Evolutionary conservation across 768 basidiomycete species (phyloP), one percentile per base, ranked within the genome.

Genomic region (Tephrocybe sp.): DNA sequence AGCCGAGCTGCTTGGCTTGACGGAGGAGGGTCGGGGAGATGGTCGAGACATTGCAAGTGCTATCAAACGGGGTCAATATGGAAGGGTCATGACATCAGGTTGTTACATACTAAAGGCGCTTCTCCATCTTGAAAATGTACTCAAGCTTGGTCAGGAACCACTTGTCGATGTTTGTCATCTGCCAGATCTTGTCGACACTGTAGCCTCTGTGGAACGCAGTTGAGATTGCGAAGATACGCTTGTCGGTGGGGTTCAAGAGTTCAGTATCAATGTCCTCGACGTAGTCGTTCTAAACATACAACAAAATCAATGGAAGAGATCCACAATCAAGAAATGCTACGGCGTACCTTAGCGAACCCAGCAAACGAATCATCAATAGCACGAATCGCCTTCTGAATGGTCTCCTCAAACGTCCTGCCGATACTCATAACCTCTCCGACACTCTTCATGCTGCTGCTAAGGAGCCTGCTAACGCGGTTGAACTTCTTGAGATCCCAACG

Each of bases 361-460:
- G 81, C 68, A 68, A 98, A 99, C 56, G 86, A 88, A 62, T 97
- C 96, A 65, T 98, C 97, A 60, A 99, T 97, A 3, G 93, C 88
- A 28, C 96, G 78, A 55, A 98, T 96, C 3, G 96, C 97, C 73
- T 99, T 98, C 69, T 98, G 96, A 50, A 98, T 88, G 1, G 95
- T 98, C 76, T 99, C 96, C 68, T 98, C 96, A 63, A 99, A 99
- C 4, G 94, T 97, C 60, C 96, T 78, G 12, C 96, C 96, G 58
- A 99, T 98, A 59, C 91, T 93, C 97, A 99, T 99, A 51, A 99
- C 96, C 70, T 99, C 96, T 23, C 96, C 96, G 7, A 99, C 96
- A 61, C 90, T 93, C 80, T 98, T 98, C 96, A 99, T 98, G 71
- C 90, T 93, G 60, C 89, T 92, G 69, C 92, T 93, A 43, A 99